Base-by-base conservation (phyloP, 202 grass and related monocot genomes). In the Bolboschoenoplectus hybrid region DNA sequence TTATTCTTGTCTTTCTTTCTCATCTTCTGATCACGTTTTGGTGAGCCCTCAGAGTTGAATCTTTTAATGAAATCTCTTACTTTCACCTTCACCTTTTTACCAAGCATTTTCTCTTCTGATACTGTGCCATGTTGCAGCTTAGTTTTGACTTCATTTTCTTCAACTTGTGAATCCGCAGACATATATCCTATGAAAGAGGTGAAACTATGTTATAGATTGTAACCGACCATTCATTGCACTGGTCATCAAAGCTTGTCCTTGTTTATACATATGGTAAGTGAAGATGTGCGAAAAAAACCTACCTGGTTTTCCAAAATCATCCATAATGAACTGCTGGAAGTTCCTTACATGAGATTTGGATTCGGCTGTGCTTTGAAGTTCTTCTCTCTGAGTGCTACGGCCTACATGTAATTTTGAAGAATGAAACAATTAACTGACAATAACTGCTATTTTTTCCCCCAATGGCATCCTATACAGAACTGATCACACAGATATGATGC, bases 1-100 rank as follows among this genome's bases (percentile, higher is more conserved):
- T 84, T 84, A 6, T 71, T 60, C 34, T 80, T 80, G 65, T 81
- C 87, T 89, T 97, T 94, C 65, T 82, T 88, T 64, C 75, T 72
- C 17, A 86, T 83, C 63, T 68, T 87, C 63, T 74, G 83, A 84
- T 86, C 74, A 66, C 67, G 82, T 85, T 95, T 98, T 66, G 90
- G 93, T 71, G 93, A 95, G 81, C 80, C 85, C 86, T 91, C 90
- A 9, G 84, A 75, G 61, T 85, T 97, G 83, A 99, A 97, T 85
- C 91, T 79, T 91, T 94, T 96, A 26, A 99, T 92, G 79, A 99
- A 99, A 53, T 88, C 89, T 79, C 90, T 94, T 34, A 99, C 88
- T 47, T 88, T 97, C 82, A 82, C 90, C 86, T 92, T 94, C 71
- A 91, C 83, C 85, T 88, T 96, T 67, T 85, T 90, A 83, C 86